A percentile compares a stretch with the other conserved stretches of the same genome.
Evolutionary conservation across 495 filamentous ascomycete species (phyloP).

Genomic region (Penicillium waksmanii): DNA sequence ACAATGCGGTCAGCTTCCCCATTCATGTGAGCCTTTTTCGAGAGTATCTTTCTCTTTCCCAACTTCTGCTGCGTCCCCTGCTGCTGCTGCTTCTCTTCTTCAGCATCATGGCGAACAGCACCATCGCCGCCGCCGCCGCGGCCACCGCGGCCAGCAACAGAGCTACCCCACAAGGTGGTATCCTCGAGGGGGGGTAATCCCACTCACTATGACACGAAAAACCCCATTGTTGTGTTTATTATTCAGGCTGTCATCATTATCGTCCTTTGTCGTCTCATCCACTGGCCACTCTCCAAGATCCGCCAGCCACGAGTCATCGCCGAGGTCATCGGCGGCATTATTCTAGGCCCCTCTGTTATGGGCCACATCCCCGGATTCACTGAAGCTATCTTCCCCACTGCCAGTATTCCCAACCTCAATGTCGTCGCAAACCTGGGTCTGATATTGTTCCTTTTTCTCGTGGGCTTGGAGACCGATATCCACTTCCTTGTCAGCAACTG

Average conservation of each 20-base stretch:
- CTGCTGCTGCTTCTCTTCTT: not conserved
- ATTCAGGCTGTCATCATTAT: conserved; percentile 94
- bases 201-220: conserved; percentile 67
- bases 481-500: conserved; percentile 85
- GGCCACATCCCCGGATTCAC: conserved; percentile 83
- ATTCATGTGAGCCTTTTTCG: not conserved
- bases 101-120: conserved; percentile 19
- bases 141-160: conserved; percentile 17
- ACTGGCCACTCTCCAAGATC: conserved; percentile 81
- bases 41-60: not conserved
- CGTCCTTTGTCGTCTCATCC: conserved; percentile 82
- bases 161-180: conserved; percentile 49
- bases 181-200: conserved; percentile 80
- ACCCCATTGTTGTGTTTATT: conserved; percentile 93
- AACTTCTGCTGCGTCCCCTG: not conserved
- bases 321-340: conserved; percentile 91
- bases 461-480: conserved; percentile 91
- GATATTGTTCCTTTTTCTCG: conserved; percentile 88
- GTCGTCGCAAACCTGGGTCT: conserved; percentile 90
- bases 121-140: conserved; percentile 10
- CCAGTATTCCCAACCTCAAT: conserved; percentile 72
- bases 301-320: conserved; percentile 93
- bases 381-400: conserved; percentile 72
- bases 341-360: conserved; percentile 87
- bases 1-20: not conserved